These are phyloP conservation scores for Irpex lacteus DNA, from an alignment of 1,284 basidiomycete genomes.

Conservation along the genomic window DNA sequence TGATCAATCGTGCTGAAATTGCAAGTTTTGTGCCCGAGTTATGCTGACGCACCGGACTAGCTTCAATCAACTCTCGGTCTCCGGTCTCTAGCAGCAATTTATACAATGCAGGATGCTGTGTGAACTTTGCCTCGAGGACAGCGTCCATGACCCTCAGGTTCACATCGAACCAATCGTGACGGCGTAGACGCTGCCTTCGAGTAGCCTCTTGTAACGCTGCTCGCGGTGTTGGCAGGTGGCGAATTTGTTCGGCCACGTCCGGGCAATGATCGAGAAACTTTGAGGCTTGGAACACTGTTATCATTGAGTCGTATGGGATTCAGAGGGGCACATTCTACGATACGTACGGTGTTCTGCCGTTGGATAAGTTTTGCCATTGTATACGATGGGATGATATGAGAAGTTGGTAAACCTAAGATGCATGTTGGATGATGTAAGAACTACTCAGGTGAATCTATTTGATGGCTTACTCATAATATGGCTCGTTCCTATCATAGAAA, in stretches of 20 bases:
- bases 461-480: not conserved
- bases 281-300: conserved; percentile 20
- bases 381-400: conserved; percentile 21
- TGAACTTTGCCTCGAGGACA: conserved; percentile 27
- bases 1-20: not conserved
- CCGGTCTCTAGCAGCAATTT: conserved; percentile 24
- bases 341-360: conserved; percentile 27
- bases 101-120: conserved; percentile 23
- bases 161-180: conserved; percentile 23
- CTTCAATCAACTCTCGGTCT: conserved; percentile 26
- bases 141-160: conserved; percentile 25
- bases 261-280: conserved; percentile 20
- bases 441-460: not conserved
- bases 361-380: conserved; percentile 20
- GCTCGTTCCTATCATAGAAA: conserved; percentile 4
- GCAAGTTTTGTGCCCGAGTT: not conserved
- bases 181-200: conserved; percentile 10
- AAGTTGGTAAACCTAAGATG: conserved; percentile 28
- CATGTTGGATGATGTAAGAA: not conserved
- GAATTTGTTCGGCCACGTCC: conserved; percentile 21
- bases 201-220: conserved; percentile 20
- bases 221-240: conserved; percentile 18
- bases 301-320: not conserved
- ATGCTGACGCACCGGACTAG: conserved; percentile 15
- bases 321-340: not conserved